These are phyloP conservation scores for Eucalyptus decipiens DNA, from an alignment of 345 rosid genomes.

Conservation along the genomic window DNA sequence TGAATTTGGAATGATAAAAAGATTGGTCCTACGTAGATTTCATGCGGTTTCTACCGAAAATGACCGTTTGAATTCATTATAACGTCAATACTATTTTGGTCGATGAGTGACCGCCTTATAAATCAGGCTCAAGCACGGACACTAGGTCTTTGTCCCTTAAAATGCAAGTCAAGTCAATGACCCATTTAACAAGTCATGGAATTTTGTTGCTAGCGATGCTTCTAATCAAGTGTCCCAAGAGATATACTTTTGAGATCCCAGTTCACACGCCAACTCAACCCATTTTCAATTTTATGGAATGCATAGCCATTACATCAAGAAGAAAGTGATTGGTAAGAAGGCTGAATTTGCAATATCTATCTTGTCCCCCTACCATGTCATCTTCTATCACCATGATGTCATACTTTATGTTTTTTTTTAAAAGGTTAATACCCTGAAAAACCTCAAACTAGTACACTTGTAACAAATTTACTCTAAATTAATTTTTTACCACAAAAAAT, in stretches of 20 bases:
- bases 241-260: neutral
- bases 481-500: rapidly evolving
- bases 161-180: neutral
- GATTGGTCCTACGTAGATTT: neutral
- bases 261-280: neutral
- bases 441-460: rapidly evolving
- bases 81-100: neutral
- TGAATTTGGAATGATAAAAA: neutral
- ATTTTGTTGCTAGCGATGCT: neutral
- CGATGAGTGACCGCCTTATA: no score
- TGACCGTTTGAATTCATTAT: neutral
- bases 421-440: rapidly evolving
- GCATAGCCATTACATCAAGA: neutral
- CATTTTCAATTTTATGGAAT: neutral
- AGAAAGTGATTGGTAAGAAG: neutral
- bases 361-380: rapidly evolving
- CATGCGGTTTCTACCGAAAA: rapidly evolving
- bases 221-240: neutral
- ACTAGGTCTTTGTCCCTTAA: rapidly evolving
- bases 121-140: rapidly evolving
- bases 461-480: rapidly evolving
- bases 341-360: neutral
- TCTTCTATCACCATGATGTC: neutral
- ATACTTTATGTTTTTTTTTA: neutral
- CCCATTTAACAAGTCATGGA: neutral